A percentile compares a stretch with the other conserved stretches of the same genome.
These are phyloP conservation scores for Trichosporon sp. DNA, from an alignment of 1,284 basidiomycete species.

Conservation along the genomic window DNA sequence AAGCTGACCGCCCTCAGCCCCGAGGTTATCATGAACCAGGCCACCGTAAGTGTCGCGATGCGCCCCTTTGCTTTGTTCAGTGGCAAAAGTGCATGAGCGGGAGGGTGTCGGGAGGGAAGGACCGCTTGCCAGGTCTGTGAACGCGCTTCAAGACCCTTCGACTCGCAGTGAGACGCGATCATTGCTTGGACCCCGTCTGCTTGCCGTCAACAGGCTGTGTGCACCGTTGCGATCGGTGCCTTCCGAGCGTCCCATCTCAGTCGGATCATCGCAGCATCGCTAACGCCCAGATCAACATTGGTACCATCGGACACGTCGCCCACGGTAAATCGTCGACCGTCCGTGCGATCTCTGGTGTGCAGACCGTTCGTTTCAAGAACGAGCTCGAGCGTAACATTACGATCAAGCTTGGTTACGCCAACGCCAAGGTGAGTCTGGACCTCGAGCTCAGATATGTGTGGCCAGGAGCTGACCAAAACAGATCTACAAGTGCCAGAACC, in stretches of 20 bases:
- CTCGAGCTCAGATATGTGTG: background rate
- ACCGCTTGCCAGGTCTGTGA: background rate
- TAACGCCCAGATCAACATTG: constrained; percentile 50
- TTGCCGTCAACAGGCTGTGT: background rate
- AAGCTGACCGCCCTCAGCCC: constrained; percentile 86
- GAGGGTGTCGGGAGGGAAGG: background rate
- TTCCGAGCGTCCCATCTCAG: background rate
- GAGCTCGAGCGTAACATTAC: constrained; percentile 98
- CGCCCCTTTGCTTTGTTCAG: background rate
- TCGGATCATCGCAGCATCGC: background rate
- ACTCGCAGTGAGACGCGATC: background rate
- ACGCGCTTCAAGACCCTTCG: background rate
- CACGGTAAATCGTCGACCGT: constrained; percentile 99
- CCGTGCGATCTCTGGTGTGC: constrained; percentile 98
- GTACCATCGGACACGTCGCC: constrained; percentile 93
- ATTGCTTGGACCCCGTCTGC: background rate
- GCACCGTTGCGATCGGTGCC: background rate
- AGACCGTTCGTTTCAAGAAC: constrained; percentile 98
- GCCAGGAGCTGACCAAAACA: constrained; percentile 39
- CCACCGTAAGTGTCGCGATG: constrained; percentile 52
- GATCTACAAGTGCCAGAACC: constrained; percentile 98
- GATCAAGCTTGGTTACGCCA: constrained; percentile 97
- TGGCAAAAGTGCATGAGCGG: background rate
- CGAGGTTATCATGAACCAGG: constrained; percentile 97
- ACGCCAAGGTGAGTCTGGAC: constrained; percentile 72